Percentiles rank a stretch among this genome's conserved stretches.
Conservation (phyloP, 495 filamentous ascomycete species). For the Neurospora sp. region DNA sequence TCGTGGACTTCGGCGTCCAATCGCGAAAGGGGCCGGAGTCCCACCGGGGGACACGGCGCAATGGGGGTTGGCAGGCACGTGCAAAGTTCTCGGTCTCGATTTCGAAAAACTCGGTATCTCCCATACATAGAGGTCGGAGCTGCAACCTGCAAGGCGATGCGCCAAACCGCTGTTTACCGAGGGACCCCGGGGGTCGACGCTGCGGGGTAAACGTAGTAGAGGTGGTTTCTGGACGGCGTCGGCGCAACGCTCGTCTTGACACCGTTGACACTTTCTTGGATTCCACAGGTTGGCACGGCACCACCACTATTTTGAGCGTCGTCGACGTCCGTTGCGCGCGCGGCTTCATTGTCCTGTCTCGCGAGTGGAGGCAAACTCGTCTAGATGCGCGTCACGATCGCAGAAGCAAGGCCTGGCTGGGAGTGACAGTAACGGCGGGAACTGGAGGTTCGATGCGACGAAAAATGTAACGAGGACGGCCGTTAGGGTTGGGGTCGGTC, state of each 20-base stretch:
- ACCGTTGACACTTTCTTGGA: background rate
- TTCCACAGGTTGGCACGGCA: background rate
- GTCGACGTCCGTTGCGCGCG: conserved; percentile 24
- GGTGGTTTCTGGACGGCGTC: background rate
- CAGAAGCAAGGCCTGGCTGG: background rate
- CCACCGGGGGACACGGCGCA: conserved; percentile 11
- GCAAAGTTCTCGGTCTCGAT: background rate
- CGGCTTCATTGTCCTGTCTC: conserved; percentile 40
- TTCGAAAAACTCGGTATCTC: background rate
- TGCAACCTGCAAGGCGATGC: background rate
- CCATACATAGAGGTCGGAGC: background rate
- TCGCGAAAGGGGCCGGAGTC: conserved; percentile 5
- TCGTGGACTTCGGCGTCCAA: background rate
- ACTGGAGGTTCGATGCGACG: background rate
- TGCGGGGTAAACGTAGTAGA: conserved; percentile 14
- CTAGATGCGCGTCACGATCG: background rate
- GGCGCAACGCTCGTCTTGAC: background rate
- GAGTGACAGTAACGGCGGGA: background rate
- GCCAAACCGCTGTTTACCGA: background rate
- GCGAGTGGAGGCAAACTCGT: conserved; percentile 6
- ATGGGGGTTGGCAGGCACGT: background rate
- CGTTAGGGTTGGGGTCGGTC: conserved; percentile 14
- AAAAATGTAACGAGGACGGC: conserved; percentile 9
- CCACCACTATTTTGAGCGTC: conserved; percentile 16
- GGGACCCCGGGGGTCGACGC: conserved; percentile 6